phyloP scores from a whole-genome alignment of 2,329 filamentous ascomycete species.

The Penicillium sp. region DNA sequence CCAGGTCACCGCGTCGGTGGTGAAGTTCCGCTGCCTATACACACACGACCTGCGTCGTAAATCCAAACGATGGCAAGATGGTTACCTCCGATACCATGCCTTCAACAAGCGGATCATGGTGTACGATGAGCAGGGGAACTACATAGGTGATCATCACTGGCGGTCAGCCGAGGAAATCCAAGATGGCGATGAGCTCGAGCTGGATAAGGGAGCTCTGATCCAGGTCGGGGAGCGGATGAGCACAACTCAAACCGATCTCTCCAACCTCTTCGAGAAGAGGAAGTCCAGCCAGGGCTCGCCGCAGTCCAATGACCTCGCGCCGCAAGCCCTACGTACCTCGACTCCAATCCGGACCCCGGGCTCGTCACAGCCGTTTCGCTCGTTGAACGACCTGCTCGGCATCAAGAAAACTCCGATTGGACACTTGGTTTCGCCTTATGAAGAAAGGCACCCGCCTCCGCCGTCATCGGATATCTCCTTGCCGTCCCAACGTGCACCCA shows the following conservation, averaged over 20 bases:
- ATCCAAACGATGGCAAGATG: conserved; percentile 92
- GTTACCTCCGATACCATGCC: conserved; percentile 78
- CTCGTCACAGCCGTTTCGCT: conserved; percentile 50
- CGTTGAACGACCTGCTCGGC: conserved; percentile 63
- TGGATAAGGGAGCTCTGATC: conserved; percentile 76
- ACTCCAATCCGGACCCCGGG: conserved; percentile 23
- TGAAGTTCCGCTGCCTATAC: conserved; percentile 82
- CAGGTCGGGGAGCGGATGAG: conserved; percentile 77
- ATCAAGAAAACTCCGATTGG: conserved; percentile 63
- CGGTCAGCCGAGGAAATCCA: conserved; percentile 65
- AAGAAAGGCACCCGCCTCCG: conserved; percentile 36
- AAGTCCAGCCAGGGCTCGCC: conserved; percentile 41
- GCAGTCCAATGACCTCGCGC: conserved; percentile 31
- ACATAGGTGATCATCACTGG: conserved; percentile 83
- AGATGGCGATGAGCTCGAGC: conserved; percentile 76
- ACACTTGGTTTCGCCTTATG: conserved; percentile 67
- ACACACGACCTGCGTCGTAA: conserved; percentile 83
- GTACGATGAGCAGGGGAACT: conserved; percentile 76
- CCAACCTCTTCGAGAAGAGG: conserved; percentile 70
- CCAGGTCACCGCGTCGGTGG: conserved; percentile 69
- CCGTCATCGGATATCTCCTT: conserved; percentile 9
- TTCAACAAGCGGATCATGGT: conserved; percentile 93
- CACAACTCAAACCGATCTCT: conserved; percentile 72
- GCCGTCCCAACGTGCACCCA: conserved; percentile 28
- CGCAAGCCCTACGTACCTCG: conserved; percentile 45